Conservation (phyloP, 2,329 filamentous ascomycete species). For the Beauveria medogensis region DNA sequence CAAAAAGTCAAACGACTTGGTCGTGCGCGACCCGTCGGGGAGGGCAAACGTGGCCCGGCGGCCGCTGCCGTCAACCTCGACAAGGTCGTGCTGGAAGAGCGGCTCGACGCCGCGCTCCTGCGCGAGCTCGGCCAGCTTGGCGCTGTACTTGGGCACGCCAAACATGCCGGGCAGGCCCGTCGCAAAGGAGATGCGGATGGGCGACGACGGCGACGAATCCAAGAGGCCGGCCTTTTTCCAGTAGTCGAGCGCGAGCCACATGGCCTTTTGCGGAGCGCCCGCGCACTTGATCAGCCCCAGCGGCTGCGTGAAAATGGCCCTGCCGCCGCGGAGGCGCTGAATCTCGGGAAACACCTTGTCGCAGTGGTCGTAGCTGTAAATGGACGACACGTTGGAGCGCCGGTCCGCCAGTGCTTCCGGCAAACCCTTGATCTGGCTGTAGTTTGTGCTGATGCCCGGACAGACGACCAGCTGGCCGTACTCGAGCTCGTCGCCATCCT, state of each 20-base stretch:
- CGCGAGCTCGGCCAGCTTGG: conserved; percentile 43
- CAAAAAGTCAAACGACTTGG: conserved; percentile 44
- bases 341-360: conserved; percentile 45
- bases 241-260: conserved; percentile 54
- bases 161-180: conserved; percentile 51
- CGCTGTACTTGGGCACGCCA: conserved; percentile 51
- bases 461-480: conserved; percentile 60
- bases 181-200: conserved; percentile 46
- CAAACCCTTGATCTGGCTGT: conserved; percentile 43
- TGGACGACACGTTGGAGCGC: conserved; percentile 42
- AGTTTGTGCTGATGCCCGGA: conserved; percentile 47
- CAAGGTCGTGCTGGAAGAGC: conserved; percentile 49
- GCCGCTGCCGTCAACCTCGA: conserved; percentile 36
- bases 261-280: conserved; percentile 52
- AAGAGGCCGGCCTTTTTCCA: conserved; percentile 47
- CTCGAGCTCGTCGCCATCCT: conserved; percentile 44
- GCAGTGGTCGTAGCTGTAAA: conserved; percentile 48
- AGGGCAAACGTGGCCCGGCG: conserved; percentile 41
- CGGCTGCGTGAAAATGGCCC: conserved; percentile 52
- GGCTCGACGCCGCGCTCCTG: conserved; percentile 47
- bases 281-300: conserved; percentile 52
- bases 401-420: conserved; percentile 44
- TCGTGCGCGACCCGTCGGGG: conserved; percentile 18
- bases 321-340: conserved; percentile 39
- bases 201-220: conserved; percentile 20